Percentiles rank a stretch among this genome's conserved stretches.
These are phyloP conservation scores for Sporothrix inflata DNA, from an alignment of 2,329 filamentous ascomycete genomes.

Conservation along the genomic window DNA sequence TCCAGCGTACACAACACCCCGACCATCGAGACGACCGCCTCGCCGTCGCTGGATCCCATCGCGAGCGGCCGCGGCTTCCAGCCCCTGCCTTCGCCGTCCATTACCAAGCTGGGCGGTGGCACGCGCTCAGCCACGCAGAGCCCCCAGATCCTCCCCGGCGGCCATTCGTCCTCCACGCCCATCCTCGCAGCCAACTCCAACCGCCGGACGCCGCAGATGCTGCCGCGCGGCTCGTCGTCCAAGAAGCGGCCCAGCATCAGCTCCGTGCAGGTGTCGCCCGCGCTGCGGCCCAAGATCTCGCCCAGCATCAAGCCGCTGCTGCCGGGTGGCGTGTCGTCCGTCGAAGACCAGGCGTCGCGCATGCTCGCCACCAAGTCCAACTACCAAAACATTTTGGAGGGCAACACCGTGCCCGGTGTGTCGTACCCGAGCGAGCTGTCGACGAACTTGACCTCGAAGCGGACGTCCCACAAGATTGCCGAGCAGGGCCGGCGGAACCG, in stretches of 20 bases:
- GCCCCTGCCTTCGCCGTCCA: slow-evolving; percentile 52
- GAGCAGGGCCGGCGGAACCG: slow-evolving; percentile 94
- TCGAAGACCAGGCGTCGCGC: slow-evolving; percentile 66
- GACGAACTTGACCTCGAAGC: slow-evolving; percentile 92
- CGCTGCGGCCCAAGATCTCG: slow-evolving; percentile 84
- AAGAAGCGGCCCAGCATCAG: slow-evolving; percentile 73
- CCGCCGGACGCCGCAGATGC: slow-evolving; percentile 59
- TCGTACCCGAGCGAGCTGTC: slow-evolving; percentile 89
- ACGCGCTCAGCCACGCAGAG: slow-evolving; percentile 65
- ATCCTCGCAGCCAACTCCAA: slow-evolving; percentile 35
- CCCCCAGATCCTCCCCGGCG: slow-evolving; percentile 64
- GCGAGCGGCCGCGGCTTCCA: slow-evolving; percentile 57
- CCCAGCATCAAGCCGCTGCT: slow-evolving; percentile 92
- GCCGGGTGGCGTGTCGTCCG: slow-evolving; percentile 58
- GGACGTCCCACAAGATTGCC: slow-evolving; percentile 96
- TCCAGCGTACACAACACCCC: slow-evolving; percentile 47
- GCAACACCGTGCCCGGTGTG: slow-evolving; percentile 85
- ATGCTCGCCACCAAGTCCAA: slow-evolving; percentile 94
- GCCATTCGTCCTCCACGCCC: slow-evolving; percentile 40
- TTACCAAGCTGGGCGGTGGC: slow-evolving; percentile 43
- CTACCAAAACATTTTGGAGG: slow-evolving; percentile 95
- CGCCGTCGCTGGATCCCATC: slow-evolving; percentile 44
- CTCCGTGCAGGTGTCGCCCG: slow-evolving; percentile 81
- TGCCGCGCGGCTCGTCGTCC: slow-evolving; percentile 55
- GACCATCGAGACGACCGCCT: slow-evolving; percentile 26